Conservation (phyloP, 2,329 filamentous ascomycete species). For the Eutypa lata region DNA sequence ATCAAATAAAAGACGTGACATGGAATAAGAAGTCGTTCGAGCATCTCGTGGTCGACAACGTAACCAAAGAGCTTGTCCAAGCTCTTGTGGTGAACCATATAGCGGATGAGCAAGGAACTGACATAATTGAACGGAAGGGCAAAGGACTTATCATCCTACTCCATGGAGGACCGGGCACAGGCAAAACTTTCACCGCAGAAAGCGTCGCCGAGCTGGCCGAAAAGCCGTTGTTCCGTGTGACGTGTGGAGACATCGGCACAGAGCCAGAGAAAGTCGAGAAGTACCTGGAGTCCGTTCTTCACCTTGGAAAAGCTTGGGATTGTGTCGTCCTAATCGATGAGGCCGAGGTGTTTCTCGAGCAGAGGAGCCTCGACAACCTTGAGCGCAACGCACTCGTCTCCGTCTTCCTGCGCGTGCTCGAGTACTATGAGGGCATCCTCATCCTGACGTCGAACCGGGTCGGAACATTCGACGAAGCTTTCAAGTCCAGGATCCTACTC, state of each 20-base stretch:
- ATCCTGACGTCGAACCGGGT: neutral
- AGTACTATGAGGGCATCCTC: neutral
- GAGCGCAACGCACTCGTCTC: slow-evolving; percentile 16
- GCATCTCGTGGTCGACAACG: slow-evolving; percentile 12
- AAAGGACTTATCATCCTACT: slow-evolving; percentile 15
- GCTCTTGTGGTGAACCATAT: slow-evolving; percentile 18
- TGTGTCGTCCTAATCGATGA: slow-evolving; percentile 21
- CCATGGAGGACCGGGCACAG: slow-evolving; percentile 17
- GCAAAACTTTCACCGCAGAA: slow-evolving; percentile 19
- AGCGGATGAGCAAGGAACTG: slow-evolving; percentile 3
- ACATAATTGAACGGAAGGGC: slow-evolving; percentile 12
- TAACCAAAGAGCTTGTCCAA: slow-evolving; percentile 17
- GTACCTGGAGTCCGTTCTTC: slow-evolving; percentile 16
- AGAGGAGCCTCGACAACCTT: slow-evolving; percentile 13
- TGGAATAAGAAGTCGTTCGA: slow-evolving; percentile 21
- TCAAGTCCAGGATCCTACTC: slow-evolving; percentile 10
- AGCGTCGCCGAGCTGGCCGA: slow-evolving; percentile 16
- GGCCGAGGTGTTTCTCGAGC: slow-evolving; percentile 19
- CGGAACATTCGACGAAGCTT: neutral
- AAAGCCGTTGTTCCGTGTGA: slow-evolving; percentile 19
- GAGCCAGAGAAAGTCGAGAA: slow-evolving; percentile 16
- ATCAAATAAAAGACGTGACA: slow-evolving; percentile 10
- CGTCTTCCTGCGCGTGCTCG: neutral
- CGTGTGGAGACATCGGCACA: slow-evolving; percentile 22
- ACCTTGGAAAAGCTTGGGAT: slow-evolving; percentile 19